These are phyloP conservation scores for Hanseniaspora singularis DNA, from an alignment of 805 yeast species.

Conservation along the genomic window DNA sequence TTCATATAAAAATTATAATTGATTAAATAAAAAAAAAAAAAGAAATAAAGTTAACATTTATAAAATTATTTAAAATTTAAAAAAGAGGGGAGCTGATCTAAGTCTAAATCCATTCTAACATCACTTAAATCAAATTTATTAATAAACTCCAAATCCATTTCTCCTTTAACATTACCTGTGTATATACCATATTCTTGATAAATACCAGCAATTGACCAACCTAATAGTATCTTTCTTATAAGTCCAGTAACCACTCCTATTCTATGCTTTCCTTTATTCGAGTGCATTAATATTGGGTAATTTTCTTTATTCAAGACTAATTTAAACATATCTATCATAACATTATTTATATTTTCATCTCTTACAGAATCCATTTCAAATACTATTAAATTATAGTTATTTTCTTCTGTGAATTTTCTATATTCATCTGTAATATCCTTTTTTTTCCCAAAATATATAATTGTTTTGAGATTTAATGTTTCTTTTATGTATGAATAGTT, in stretches of 20 bases:
- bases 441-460: conserved; percentile 73
- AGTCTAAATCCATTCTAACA: conserved; percentile 9
- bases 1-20: not conserved
- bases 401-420: conserved; percentile 49
- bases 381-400: conserved; percentile 44
- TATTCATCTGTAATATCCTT: conserved; percentile 40
- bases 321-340: conserved; percentile 45
- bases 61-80: not conserved
- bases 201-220: conserved; percentile 86
- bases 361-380: conserved; percentile 61
- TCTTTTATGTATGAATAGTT: conserved; percentile 65
- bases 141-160: conserved; percentile 78
- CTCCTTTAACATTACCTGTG: conserved; percentile 80
- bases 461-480: conserved; percentile 59
- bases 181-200: conserved; percentile 89
- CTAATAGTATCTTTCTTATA: conserved; percentile 72
- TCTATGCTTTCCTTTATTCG: conserved; percentile 95
- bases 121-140: conserved; percentile 31
- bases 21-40: not conserved
- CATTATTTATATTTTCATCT: conserved; percentile 54
- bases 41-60: not conserved
- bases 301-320: conserved; percentile 51
- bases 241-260: conserved; percentile 90
- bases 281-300: conserved; percentile 80
- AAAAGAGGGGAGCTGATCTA: conserved; percentile 10